A percentile compares a stretch with the other conserved stretches of the same genome.
Conservation (phyloP, 148 eudicot genomes). For the Silene conica region DNA sequence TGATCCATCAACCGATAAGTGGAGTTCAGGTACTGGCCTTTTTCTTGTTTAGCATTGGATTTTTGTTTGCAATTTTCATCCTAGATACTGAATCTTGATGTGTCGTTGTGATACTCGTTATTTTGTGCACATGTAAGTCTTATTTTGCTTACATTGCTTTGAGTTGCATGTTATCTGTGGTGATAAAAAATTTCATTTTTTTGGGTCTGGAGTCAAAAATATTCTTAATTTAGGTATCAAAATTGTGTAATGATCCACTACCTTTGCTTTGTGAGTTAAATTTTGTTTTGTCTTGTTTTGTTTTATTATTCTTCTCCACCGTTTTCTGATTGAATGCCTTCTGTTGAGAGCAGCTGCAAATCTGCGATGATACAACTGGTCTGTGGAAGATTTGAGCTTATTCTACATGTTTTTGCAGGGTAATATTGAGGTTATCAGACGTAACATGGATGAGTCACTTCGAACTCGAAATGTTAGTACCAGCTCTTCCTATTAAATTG, state of each 20-base stretch:
- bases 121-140: not conserved
- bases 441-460: conserved; percentile 82
- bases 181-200: not conserved
- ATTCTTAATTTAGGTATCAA: too few relatives aligned
- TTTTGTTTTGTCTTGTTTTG: conserved; percentile 1
- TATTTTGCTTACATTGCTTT: too few relatives aligned
- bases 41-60: conserved; percentile 7
- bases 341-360: not conserved
- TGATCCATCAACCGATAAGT: conserved; percentile 93
- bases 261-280: not conserved
- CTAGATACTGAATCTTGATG: not conserved
- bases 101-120: not conserved
- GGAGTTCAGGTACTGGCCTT: conserved; percentile 60
- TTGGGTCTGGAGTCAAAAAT: not conserved
- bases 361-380: not conserved
- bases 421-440: conserved; percentile 65
- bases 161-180: not conserved
- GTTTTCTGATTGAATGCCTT: not conserved
- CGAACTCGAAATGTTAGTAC: conserved; percentile 75
- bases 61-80: not conserved
- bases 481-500: conserved; percentile 8
- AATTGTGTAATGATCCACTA: not conserved
- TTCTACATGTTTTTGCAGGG: conserved; percentile 43
- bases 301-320: not conserved
- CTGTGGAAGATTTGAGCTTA: not conserved